These are phyloP conservation scores for Raphanus hybrid DNA, from an alignment of 441 rosid genomes.

Conservation along the genomic window DNA sequence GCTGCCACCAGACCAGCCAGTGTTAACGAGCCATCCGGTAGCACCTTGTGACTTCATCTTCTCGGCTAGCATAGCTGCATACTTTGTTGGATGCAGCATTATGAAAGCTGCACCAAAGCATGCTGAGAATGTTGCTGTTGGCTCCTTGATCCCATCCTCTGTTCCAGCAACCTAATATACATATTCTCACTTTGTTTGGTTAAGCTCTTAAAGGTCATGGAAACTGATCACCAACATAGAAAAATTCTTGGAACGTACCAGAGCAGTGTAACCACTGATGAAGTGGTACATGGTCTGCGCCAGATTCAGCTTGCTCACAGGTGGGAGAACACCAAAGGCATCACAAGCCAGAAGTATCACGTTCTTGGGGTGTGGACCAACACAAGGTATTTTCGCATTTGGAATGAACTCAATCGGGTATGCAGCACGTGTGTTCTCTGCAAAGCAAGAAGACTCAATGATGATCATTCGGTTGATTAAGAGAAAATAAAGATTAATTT, in stretches of 20 bases:
- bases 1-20: constrained; percentile 98
- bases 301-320: constrained; percentile 89
- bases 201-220: constrained; percentile 15
- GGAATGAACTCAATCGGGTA: constrained; percentile 95
- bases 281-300: constrained; percentile 97
- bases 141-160: constrained; percentile 96
- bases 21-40: constrained; percentile 96
- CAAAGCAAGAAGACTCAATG: constrained; percentile 18
- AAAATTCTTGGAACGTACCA: constrained; percentile 43
- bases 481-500: neutral
- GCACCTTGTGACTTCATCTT: constrained; percentile 96
- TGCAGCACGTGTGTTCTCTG: constrained; percentile 98
- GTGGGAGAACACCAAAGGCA: constrained; percentile 97
- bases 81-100: constrained; percentile 96
- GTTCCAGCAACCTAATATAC: constrained; percentile 83
- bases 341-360: constrained; percentile 94
- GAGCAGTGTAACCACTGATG: constrained; percentile 94
- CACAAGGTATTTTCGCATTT: constrained; percentile 89
- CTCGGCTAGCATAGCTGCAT: constrained; percentile 95
- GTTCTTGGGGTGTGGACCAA: constrained; percentile 91
- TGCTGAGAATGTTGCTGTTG: constrained; percentile 90
- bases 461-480: neutral
- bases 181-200: constrained; percentile 9
- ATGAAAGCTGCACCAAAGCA: constrained; percentile 98
- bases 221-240: neutral